These are phyloP conservation scores for Asterochloris erici DNA, from an alignment of 139 green algal genomes.

Conservation along the genomic window DNA sequence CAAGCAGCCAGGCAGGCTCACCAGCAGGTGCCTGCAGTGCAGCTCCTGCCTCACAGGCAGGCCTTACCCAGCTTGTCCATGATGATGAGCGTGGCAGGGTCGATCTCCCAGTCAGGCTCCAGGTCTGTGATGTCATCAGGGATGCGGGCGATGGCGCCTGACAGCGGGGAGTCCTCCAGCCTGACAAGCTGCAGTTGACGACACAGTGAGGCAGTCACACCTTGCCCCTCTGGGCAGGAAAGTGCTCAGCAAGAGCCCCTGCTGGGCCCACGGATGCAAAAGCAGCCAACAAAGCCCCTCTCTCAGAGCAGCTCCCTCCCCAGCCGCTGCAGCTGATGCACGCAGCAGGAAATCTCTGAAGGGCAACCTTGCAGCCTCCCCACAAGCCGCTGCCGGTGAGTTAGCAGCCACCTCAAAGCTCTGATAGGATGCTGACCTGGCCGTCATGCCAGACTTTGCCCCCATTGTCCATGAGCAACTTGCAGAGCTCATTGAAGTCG, in stretches of 20 bases:
- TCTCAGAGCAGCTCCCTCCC: no score
- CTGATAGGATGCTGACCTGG: background rate
- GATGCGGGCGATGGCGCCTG: conserved; percentile 51
- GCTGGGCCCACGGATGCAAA: no score
- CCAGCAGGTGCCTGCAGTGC: background rate
- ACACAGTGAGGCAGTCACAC: no score
- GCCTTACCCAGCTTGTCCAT: conserved; percentile 79
- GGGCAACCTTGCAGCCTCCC: no score
- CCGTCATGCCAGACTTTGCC: conserved; percentile 40
- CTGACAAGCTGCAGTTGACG: conserved; percentile 48
- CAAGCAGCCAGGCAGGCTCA: no score
- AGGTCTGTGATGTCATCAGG: conserved; percentile 55
- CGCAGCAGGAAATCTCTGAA: no score
- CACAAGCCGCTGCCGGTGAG: no score
- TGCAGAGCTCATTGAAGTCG: conserved; percentile 72
- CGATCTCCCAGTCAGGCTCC: conserved; percentile 86
- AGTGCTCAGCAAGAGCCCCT: no score
- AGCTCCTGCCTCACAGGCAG: background rate
- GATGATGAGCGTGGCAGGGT: conserved; percentile 69
- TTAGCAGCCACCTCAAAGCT: background rate
- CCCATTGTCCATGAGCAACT: conserved; percentile 62
- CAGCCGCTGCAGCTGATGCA: no score
- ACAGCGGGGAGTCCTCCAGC: conserved; percentile 53
- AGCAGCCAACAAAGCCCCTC: no score
- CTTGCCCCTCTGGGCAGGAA: no score